Evolutionary conservation across 2,329 filamentous ascomycete species (phyloP).

Genomic region (Apiospora koreana): DNA sequence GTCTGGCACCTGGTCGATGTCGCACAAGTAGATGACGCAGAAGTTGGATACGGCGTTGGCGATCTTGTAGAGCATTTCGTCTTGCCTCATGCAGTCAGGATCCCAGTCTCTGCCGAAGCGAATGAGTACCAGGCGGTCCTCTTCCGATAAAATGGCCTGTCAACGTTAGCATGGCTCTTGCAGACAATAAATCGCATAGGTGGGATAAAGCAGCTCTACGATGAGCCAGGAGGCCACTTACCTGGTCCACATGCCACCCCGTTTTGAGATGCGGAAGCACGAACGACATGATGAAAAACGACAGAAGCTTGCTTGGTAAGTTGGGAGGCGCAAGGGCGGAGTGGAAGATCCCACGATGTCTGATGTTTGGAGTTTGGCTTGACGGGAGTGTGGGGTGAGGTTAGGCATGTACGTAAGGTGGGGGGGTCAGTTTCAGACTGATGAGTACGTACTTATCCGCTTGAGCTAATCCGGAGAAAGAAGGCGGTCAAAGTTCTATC

Average conservation of each 20-base stretch:
- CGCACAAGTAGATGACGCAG: conserved; percentile 89
- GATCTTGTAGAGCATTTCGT: conserved; percentile 93
- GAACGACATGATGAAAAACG: conserved; percentile 36
- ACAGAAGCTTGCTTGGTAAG: background rate
- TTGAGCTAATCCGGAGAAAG: background rate
- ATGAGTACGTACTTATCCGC: background rate
- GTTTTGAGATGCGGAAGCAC: conserved; percentile 88
- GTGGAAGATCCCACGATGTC: conserved; percentile 1
- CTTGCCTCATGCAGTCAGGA: conserved; percentile 72
- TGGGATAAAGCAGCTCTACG: background rate
- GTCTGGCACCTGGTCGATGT: conserved; percentile 86
- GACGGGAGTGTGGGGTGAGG: background rate
- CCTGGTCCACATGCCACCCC: conserved; percentile 96
- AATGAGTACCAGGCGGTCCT: conserved; percentile 91
- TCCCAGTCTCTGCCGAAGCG: conserved; percentile 89
- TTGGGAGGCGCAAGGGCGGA: background rate
- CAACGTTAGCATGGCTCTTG: background rate
- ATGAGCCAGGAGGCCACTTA: background rate
- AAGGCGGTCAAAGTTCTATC: background rate
- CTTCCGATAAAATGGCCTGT: conserved; percentile 76
- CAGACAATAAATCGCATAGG: background rate
- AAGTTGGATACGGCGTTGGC: conserved; percentile 94
- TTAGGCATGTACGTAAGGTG: background rate
- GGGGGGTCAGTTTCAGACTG: background rate
- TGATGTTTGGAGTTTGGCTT: conserved; percentile 3